These are phyloP conservation scores for Prunus padus DNA, from an alignment of 306 rosid genomes.

Conservation along the genomic window DNA sequence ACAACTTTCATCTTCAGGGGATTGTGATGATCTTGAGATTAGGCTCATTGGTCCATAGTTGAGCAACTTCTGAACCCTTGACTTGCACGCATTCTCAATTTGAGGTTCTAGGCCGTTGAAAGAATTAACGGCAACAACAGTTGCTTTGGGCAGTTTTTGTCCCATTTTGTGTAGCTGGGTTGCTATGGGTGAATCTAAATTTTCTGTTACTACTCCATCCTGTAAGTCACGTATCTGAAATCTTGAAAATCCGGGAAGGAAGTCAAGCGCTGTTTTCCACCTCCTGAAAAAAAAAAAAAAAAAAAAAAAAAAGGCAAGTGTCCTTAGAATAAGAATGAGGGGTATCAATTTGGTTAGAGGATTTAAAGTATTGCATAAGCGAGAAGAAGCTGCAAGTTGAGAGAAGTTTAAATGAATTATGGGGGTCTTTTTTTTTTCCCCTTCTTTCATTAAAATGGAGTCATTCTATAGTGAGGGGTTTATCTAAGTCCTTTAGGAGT, in stretches of 20 bases:
- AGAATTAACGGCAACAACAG: constrained; percentile 60
- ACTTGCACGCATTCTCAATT: constrained; percentile 20
- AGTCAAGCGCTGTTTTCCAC: constrained; percentile 28
- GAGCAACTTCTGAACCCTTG: constrained; percentile 32
- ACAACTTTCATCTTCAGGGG: constrained; percentile 22
- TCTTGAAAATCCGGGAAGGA: constrained; percentile 51
- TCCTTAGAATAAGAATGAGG: no score
- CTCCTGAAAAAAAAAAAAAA: constrained; percentile 6
- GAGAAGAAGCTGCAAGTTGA: no score
- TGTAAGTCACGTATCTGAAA: constrained; percentile 47
- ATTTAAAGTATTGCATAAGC: no score
- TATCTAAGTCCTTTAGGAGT: no score
- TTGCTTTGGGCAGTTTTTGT: constrained; percentile 44
- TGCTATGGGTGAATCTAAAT: constrained; percentile 36
- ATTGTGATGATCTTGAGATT: constrained; percentile 18
- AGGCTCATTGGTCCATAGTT: constrained; percentile 61
- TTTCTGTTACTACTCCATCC: constrained; percentile 26
- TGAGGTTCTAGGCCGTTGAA: constrained; percentile 38
- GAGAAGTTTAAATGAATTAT: no score
- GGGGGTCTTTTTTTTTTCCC: no score
- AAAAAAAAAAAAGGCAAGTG: no score
- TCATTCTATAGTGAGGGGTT: no score
- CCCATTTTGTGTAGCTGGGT: constrained; percentile 61
- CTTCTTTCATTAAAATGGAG: no score
- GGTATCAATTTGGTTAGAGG: no score